Conservation (phyloP, 106 monocot species). For the Hemerocallis citrina region DNA sequence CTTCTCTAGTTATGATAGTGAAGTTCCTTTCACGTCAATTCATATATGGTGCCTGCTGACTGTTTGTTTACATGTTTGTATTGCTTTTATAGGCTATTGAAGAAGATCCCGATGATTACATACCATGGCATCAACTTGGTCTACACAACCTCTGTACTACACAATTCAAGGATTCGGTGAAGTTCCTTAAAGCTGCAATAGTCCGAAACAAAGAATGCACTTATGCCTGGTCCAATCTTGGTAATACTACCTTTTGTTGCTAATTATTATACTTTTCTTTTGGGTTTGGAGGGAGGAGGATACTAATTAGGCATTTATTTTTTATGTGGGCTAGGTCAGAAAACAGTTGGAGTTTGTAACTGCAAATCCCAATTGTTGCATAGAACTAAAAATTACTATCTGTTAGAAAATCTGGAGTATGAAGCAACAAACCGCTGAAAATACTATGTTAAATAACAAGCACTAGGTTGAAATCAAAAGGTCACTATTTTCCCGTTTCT, state of each 20-base stretch:
- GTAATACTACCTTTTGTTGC: too few species aligned
- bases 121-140: constrained; percentile 99
- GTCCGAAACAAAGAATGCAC: constrained; percentile 38
- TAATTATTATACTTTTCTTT: constrained; percentile 1
- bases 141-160: constrained; percentile 73
- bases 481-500: too few species aligned
- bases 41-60: too few species aligned
- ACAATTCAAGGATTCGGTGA: constrained; percentile 59
- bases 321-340: neutral
- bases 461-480: too few species aligned
- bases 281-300: too few species aligned
- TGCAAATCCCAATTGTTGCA: neutral
- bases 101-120: constrained; percentile 82
- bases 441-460: too few species aligned
- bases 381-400: too few species aligned
- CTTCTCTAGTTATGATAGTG: too few species aligned
- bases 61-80: neutral
- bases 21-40: too few species aligned
- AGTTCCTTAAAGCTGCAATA: constrained; percentile 75
- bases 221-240: constrained; percentile 95
- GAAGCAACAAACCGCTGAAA: too few species aligned
- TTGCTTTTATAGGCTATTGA: constrained; percentile 56
- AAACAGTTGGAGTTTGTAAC: neutral
- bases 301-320: constrained; percentile 2
- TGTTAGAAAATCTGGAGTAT: too few species aligned